A percentile compares a stretch with the other conserved stretches of the same genome.
These are phyloP conservation scores for Blastocystis sp. DNA, from an alignment of 352 stramenopile genomes.

Conservation along the genomic window DNA sequence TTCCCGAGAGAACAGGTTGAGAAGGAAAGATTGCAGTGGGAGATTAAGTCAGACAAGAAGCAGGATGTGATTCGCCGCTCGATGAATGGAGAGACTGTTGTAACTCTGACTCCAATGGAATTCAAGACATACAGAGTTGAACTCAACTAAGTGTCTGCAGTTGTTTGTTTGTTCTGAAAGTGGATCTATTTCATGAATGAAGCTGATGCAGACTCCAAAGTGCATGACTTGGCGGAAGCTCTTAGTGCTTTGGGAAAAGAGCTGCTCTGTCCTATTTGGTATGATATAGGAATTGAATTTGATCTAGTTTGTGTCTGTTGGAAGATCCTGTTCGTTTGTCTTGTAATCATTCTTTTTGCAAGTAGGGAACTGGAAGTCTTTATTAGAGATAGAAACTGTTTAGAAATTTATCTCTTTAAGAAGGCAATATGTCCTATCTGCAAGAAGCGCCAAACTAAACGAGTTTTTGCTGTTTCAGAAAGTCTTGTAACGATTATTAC, in stretches of 20 bases:
- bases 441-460: neutral
- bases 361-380: neutral
- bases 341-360: conserved; percentile 58
- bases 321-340: neutral
- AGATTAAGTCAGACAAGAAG: conserved; percentile 65
- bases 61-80: conserved; percentile 64
- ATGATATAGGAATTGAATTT: neutral
- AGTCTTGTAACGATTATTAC: neutral
- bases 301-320: conserved; percentile 24
- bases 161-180: neutral
- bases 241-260: conserved; percentile 18
- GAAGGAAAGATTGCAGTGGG: conserved; percentile 71
- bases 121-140: conserved; percentile 81
- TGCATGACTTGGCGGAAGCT: neutral
- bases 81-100: conserved; percentile 63
- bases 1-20: conserved; percentile 68
- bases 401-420: neutral
- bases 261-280: conserved; percentile 55
- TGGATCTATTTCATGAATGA: neutral
- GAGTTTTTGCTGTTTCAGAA: neutral
- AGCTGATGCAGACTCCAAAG: neutral
- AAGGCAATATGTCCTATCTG: neutral
- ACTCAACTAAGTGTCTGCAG: conserved; percentile 63
- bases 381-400: neutral
- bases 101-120: conserved; percentile 73